Conservation (phyloP, 192 early-diverging fungal species). For the Radiomyces spectabilis region DNA sequence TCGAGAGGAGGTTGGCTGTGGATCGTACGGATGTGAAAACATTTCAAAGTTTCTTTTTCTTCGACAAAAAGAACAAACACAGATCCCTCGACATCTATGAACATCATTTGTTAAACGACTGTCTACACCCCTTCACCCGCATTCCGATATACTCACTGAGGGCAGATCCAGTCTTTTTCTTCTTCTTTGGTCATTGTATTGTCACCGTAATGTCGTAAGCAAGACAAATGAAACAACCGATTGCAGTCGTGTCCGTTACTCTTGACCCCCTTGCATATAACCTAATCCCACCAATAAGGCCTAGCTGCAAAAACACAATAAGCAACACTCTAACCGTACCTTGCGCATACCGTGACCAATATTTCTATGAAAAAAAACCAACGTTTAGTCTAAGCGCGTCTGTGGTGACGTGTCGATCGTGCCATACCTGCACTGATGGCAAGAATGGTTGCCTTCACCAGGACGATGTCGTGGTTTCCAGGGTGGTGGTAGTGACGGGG, state of each 20-base stretch:
- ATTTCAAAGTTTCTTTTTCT: background rate
- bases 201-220: too few relatives aligned
- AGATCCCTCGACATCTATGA: background rate
- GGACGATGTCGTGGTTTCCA: background rate
- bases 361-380: too few relatives aligned
- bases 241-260: too few relatives aligned
- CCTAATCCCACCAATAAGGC: too few relatives aligned
- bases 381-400: background rate
- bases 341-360: too few relatives aligned
- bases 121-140: background rate
- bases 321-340: too few relatives aligned
- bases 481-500: background rate
- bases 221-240: too few relatives aligned
- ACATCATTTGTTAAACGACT: background rate
- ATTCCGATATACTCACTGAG: background rate
- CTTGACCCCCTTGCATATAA: too few relatives aligned
- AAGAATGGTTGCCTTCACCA: background rate
- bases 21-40: too few relatives aligned
- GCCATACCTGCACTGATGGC: constrained; percentile 2
- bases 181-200: too few relatives aligned
- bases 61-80: background rate
- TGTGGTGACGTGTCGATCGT: background rate
- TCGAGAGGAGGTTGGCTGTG: too few relatives aligned
- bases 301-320: too few relatives aligned
- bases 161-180: background rate